Evolutionary conservation across 306 rosid genomes (phyloP).

Genomic region (Erythrophleum fordii): DNA sequence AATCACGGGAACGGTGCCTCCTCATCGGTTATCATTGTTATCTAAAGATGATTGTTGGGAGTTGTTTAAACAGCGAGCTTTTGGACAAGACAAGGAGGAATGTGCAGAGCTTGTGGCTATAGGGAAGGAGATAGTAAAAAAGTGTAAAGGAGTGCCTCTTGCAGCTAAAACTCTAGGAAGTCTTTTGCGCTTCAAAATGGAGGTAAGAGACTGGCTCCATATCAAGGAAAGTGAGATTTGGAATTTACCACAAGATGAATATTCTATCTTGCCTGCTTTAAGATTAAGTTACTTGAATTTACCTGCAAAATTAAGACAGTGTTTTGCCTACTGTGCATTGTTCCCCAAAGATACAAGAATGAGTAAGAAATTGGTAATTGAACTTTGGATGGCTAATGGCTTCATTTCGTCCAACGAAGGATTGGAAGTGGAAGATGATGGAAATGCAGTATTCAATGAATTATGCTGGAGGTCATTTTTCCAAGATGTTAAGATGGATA

Average conservation of each 20-base stretch:
- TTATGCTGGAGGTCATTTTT: not conserved
- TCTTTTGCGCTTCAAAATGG: not conserved
- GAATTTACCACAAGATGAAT: not conserved
- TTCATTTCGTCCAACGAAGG: no score
- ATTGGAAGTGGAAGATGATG: not conserved
- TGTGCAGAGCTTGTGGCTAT: not conserved
- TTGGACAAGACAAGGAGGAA: not conserved
- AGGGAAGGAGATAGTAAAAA: not conserved
- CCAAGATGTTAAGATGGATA: no score
- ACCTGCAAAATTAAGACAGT: no score
- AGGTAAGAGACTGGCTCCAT: not conserved
- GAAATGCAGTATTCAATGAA: not conserved
- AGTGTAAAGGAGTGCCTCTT: not conserved
- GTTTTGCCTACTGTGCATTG: no score
- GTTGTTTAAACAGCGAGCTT: constrained; percentile 35
- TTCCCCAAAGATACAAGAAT: no score
- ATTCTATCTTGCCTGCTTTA: not conserved
- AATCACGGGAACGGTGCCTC: not conserved
- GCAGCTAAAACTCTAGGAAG: not conserved
- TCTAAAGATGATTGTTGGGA: constrained; percentile 36
- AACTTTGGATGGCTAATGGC: not conserved
- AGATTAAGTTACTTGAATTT: not conserved
- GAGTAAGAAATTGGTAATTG: no score
- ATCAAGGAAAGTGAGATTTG: not conserved
- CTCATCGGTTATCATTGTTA: not conserved